A percentile compares a stretch with the other conserved stretches of the same genome.
Evolutionary conservation across 2,329 filamentous ascomycete genomes (phyloP).

Genomic region (Aurifilum marmelostoma): DNA sequence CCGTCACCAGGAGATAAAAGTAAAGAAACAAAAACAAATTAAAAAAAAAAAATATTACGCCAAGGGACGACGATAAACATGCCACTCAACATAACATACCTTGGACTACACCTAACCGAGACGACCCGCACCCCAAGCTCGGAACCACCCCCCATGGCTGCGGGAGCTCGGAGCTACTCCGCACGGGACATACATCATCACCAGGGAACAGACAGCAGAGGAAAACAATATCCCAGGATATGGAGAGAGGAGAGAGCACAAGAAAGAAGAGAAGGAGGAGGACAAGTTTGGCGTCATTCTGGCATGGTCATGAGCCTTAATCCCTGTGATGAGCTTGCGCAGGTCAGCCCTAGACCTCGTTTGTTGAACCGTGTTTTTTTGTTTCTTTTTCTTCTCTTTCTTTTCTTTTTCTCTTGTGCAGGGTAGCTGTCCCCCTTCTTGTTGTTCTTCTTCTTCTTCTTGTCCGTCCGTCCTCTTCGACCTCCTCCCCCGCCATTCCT

Average conservation of each 20-base stretch:
- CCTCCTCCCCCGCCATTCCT: not conserved
- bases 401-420: too few species aligned
- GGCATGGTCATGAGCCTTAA: not conserved
- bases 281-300: not conserved
- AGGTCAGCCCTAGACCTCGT: slow-evolving; percentile 4
- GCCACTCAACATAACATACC: not conserved
- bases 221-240: not conserved
- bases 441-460: too few species aligned
- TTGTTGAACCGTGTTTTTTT: not conserved
- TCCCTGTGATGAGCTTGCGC: not conserved
- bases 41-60: not conserved
- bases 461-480: too few species aligned
- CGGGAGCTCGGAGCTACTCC: not conserved
- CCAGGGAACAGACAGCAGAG: not conserved
- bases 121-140: not conserved
- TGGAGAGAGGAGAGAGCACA: not conserved
- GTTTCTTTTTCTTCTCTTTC: too few species aligned
- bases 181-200: not conserved
- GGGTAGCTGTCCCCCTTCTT: not conserved
- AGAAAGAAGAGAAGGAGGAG: not conserved
- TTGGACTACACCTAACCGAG: not conserved
- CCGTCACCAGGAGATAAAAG: not conserved
- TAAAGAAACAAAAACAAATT: not conserved
- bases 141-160: not conserved
- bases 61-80: not conserved